Conservation (phyloP, 306 rosid species). For the Castanea mollissima region DNA sequence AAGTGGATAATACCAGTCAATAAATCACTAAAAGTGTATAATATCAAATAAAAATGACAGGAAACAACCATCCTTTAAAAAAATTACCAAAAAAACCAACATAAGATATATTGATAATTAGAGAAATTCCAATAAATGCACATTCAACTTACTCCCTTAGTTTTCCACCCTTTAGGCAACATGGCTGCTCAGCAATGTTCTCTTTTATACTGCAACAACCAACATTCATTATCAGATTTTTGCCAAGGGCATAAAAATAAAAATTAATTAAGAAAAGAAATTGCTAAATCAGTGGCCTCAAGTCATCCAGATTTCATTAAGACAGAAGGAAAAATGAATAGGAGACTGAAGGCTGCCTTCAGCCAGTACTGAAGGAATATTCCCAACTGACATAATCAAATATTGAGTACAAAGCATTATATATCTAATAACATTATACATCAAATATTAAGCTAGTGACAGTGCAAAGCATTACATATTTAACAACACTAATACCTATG, state of each 20-base stretch:
- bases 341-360: not conserved
- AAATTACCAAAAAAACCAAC: not conserved
- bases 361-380: not conserved
- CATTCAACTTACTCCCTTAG: constrained; percentile 83
- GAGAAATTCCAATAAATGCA: constrained; percentile 9
- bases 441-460: not conserved
- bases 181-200: constrained; percentile 88
- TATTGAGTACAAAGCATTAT: constrained; percentile 1
- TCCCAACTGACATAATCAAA: not conserved
- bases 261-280: not conserved
- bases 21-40: not conserved
- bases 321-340: not conserved
- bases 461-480: constrained; percentile 1
- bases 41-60: not conserved
- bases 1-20: constrained; percentile 1
- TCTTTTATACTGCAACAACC: constrained; percentile 79
- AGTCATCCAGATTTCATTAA: constrained; percentile 10
- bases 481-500: constrained; percentile 63
- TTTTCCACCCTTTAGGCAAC: constrained; percentile 71
- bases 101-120: constrained; percentile 6
- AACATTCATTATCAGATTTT: constrained; percentile 16
- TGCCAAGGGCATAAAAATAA: not conserved
- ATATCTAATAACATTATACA: not conserved
- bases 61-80: constrained; percentile 12
- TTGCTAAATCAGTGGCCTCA: constrained; percentile 18